These are phyloP conservation scores for Fusarium goolgardi DNA, from an alignment of 2,329 filamentous ascomycete species.

Conservation along the genomic window DNA sequence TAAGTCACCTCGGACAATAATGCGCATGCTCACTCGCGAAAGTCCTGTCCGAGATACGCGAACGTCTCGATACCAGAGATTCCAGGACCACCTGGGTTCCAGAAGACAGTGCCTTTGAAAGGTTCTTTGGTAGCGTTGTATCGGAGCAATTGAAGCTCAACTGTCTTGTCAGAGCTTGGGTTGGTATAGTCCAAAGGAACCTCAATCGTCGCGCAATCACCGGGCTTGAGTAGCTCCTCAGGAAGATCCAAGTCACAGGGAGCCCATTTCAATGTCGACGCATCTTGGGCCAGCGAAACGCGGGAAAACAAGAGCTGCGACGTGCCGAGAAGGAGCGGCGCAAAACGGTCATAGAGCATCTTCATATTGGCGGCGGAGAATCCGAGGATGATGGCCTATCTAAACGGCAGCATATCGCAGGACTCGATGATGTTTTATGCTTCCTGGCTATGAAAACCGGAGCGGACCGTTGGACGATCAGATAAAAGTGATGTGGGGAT, in stretches of 20 bases:
- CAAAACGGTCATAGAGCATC: background rate
- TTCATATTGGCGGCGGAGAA: background rate
- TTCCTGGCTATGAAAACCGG: background rate
- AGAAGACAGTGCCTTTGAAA: conserved; percentile 52
- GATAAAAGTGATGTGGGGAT: background rate
- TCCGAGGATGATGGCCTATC: background rate
- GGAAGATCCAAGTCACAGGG: conserved; percentile 20
- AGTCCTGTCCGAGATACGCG: conserved; percentile 21
- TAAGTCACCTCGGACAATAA: fast-evolving
- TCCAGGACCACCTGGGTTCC: conserved; percentile 56
- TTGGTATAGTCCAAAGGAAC: conserved; percentile 56
- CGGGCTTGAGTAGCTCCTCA: conserved; percentile 6
- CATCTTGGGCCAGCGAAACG: background rate
- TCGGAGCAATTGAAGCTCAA: conserved; percentile 50
- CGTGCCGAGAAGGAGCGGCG: conserved; percentile 8
- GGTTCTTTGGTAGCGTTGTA: conserved; percentile 48
- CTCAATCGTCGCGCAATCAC: conserved; percentile 50
- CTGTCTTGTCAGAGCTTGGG: conserved; percentile 39
- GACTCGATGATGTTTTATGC: background rate
- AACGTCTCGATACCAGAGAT: conserved; percentile 30
- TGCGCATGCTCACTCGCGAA: conserved; percentile 3
- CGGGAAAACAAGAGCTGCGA: background rate
- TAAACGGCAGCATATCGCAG: background rate
- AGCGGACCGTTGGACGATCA: conserved; percentile 2
- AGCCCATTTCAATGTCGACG: conserved; percentile 14